Base-by-base conservation (phyloP, 139 green algal genomes). In the Limnomonas spitsbergensis region DNA sequence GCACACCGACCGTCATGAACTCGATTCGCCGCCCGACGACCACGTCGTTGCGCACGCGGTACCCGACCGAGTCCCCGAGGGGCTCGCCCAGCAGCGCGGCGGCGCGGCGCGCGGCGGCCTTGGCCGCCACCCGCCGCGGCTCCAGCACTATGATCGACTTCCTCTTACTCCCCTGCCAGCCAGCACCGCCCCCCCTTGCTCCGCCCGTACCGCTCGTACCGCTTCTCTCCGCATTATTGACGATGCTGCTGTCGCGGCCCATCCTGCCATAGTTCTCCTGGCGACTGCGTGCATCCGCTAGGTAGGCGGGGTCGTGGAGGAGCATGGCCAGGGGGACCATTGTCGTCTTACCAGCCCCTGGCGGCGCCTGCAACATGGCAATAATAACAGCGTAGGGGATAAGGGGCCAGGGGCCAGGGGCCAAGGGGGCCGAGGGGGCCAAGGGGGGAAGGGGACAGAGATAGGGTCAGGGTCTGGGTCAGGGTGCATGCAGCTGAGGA, bases 311-410 rank as follows among this genome's bases (percentile, higher is more conserved):
- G 9, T 61, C 9, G 53, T 86, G 80, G 4, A 74, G 27, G 72
- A 91, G 74, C 67, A 91, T 20, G 1, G 86, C 86, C 53, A 93
- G 80, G 2, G 90, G 90, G 2, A 94, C 80, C 27, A 77, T 75
- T 0, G 90, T 94, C 3, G 90, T 94, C 76, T 94, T 94, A 31
- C 90, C 90, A 35, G 90, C 90, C 0, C 90, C 90, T 3, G 90
- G 90, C 0, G 90, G 88, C 0, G 90, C 90, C 82, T 92, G 75
- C 27, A 35, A 61, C n/a, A n/a, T n/a, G n/a, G n/a, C n/a, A n/a
- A n/a, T n/a, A n/a, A n/a, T n/a, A n/a, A n/a, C n/a, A n/a, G n/a
- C n/a, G n/a, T n/a, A n/a, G n/a, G n/a, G n/a, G n/a, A n/a, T n/a
- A n/a, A n/a, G n/a, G n/a, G n/a, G n/a, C n/a, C n/a, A n/a, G n/a